phyloP scores from a whole-genome alignment of 192 early-diverging fungal genomes.

The Gonapodya sp. region DNA sequence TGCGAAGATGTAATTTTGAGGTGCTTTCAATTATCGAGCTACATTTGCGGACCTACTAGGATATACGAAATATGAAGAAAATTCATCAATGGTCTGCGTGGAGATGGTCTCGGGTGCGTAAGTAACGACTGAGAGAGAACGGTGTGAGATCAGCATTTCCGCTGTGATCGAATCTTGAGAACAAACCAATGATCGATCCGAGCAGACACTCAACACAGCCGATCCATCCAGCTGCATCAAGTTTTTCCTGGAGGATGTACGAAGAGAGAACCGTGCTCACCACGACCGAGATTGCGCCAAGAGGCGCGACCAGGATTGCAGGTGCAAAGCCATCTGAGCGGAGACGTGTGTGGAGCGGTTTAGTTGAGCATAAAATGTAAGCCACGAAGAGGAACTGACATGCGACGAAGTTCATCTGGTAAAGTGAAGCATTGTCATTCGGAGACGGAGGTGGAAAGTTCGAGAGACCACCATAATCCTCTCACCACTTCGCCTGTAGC shows the following conservation, averaged over 20 bases:
- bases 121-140: not conserved
- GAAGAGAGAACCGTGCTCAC: not conserved
- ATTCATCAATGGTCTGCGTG: not conserved
- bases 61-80: not conserved
- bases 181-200: not conserved
- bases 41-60: not conserved
- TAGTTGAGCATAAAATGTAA: not conserved
- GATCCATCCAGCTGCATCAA: not conserved
- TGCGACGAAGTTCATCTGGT: not conserved
- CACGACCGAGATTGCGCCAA: not conserved
- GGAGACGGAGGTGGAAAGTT: not conserved
- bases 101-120: not conserved
- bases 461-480: not conserved
- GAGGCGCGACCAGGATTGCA: not conserved
- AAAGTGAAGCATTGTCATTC: not conserved
- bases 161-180: too few relatives aligned
- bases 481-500: not conserved
- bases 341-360: not conserved
- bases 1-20: too few relatives aligned
- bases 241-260: conserved; percentile 1
- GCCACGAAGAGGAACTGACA: not conserved
- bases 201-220: not conserved
- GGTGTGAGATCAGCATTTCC: too few relatives aligned
- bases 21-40: too few relatives aligned
- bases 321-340: conserved; percentile 5